A percentile compares a stretch with the other conserved stretches of the same genome.
These are phyloP conservation scores for Fusarium haematococcum DNA, from an alignment of 2,329 filamentous ascomycete genomes.

Conservation along the genomic window DNA sequence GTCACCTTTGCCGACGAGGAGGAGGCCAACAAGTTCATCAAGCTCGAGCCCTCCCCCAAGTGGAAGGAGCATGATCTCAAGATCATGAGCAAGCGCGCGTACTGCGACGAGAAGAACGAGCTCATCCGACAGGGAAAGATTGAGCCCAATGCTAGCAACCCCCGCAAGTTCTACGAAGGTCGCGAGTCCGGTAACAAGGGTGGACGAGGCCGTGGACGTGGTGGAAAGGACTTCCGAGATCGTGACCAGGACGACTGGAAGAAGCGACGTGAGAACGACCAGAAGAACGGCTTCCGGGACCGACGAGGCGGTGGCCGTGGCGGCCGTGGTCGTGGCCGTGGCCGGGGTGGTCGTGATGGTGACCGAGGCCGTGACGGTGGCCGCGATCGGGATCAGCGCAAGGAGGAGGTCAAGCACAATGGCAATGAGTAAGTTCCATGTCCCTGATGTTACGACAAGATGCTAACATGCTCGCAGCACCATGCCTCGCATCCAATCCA, in stretches of 20 bases:
- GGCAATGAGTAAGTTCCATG: slow-evolving; percentile 42
- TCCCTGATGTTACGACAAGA: neutral
- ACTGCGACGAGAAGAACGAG: slow-evolving; percentile 81
- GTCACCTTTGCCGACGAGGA: slow-evolving; percentile 90
- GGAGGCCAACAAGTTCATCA: slow-evolving; percentile 82
- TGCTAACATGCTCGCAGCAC: slow-evolving; percentile 36
- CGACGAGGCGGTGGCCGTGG: slow-evolving; percentile 58
- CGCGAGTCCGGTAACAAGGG: slow-evolving; percentile 53
- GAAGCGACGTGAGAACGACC: slow-evolving; percentile 71
- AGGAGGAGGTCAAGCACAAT: slow-evolving; percentile 43
- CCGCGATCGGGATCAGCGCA: slow-evolving; percentile 51
- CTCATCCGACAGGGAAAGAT: slow-evolving; percentile 79
- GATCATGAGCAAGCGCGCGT: slow-evolving; percentile 89
- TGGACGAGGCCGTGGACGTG: slow-evolving; percentile 54
- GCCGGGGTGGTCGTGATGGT: slow-evolving; percentile 55
- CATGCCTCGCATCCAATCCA: slow-evolving; percentile 59
- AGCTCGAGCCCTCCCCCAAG: slow-evolving; percentile 81
- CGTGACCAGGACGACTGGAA: slow-evolving; percentile 71
- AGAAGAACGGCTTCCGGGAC: slow-evolving; percentile 68
- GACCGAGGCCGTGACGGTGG: slow-evolving; percentile 57
- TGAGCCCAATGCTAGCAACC: slow-evolving; percentile 63
- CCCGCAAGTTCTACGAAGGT: slow-evolving; percentile 64
- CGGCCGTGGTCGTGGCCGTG: slow-evolving; percentile 57
- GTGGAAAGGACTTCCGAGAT: slow-evolving; percentile 52
- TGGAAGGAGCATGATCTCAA: slow-evolving; percentile 84